phyloP scores from a whole-genome alignment of 148 eudicot genomes.

The Beta vulgaris region DNA sequence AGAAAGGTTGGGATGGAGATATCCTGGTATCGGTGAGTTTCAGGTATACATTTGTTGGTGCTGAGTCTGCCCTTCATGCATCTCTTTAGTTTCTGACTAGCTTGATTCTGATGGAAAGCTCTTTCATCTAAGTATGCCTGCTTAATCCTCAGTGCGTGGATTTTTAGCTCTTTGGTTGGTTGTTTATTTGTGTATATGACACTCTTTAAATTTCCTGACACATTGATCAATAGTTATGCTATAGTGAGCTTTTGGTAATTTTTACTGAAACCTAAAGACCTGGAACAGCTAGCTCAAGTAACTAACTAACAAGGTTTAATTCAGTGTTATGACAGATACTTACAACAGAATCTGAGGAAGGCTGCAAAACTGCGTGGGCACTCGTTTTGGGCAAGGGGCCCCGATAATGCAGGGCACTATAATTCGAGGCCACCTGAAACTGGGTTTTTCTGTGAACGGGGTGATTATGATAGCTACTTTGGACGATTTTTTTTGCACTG shows the following conservation, averaged over 20 bases:
- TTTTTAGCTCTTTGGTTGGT: background rate
- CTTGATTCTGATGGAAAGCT: background rate
- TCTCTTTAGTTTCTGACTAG: conserved; percentile 2
- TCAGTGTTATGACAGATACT: conserved; percentile 72
- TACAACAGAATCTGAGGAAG: conserved; percentile 49
- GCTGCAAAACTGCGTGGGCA: conserved; percentile 69
- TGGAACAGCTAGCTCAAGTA: background rate
- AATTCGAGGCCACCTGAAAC: conserved; percentile 59
- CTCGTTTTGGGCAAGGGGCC: conserved; percentile 60
- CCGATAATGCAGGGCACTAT: conserved; percentile 72
- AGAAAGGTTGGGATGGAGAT: conserved; percentile 60
- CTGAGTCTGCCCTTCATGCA: conserved; percentile 12
- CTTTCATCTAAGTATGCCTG: background rate
- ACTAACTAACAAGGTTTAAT: conserved; percentile 5
- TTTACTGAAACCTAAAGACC: background rate
- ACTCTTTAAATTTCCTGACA: background rate
- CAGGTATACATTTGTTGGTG: conserved; percentile 49
- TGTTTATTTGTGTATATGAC: background rate
- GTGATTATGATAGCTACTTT: conserved; percentile 66
- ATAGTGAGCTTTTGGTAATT: background rate
- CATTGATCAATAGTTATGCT: background rate
- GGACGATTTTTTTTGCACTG: conserved; percentile 72
- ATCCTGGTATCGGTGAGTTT: conserved; percentile 83
- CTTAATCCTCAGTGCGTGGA: background rate
- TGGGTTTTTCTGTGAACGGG: conserved; percentile 63